Conservation (phyloP, 2,329 filamentous ascomycete species). For the Sphaerulina musiva region DNA sequence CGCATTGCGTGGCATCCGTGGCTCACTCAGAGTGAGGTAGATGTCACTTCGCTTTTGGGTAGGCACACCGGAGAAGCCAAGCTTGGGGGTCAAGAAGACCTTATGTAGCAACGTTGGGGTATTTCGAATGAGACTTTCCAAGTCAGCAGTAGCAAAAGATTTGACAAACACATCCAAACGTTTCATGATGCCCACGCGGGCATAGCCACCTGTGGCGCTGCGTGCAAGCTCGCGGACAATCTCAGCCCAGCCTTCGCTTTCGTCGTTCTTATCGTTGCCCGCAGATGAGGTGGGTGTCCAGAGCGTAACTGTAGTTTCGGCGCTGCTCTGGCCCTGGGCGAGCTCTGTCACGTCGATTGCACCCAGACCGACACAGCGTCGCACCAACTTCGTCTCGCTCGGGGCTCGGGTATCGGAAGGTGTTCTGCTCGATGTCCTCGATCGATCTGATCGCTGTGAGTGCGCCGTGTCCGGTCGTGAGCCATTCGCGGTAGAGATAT, state of each 20-base stretch:
- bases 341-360: constrained; percentile 62
- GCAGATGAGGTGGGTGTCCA: constrained; percentile 59
- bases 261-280: constrained; percentile 51
- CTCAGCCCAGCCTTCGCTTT: constrained; percentile 63
- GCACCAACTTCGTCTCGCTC: constrained; percentile 48
- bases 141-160: constrained; percentile 69
- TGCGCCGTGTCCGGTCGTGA: constrained; percentile 24
- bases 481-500: constrained; percentile 12
- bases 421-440: constrained; percentile 15
- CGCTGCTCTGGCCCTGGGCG: constrained; percentile 23
- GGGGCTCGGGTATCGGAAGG: constrained; percentile 11
- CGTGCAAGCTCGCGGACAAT: constrained; percentile 67
- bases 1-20: constrained; percentile 63
- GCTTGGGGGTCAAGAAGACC: constrained; percentile 73
- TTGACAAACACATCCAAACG: constrained; percentile 73
- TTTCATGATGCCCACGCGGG: constrained; percentile 50
- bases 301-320: constrained; percentile 51
- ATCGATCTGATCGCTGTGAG: constrained; percentile 23
- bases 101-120: constrained; percentile 83
- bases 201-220: constrained; percentile 64
- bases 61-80: constrained; percentile 89
- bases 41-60: constrained; percentile 87
- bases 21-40: constrained; percentile 77
- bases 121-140: constrained; percentile 72
- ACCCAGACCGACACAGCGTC: constrained; percentile 69